phyloP scores from a whole-genome alignment of 1,284 basidiomycete species.

The Naganishia liquefaciens region DNA sequence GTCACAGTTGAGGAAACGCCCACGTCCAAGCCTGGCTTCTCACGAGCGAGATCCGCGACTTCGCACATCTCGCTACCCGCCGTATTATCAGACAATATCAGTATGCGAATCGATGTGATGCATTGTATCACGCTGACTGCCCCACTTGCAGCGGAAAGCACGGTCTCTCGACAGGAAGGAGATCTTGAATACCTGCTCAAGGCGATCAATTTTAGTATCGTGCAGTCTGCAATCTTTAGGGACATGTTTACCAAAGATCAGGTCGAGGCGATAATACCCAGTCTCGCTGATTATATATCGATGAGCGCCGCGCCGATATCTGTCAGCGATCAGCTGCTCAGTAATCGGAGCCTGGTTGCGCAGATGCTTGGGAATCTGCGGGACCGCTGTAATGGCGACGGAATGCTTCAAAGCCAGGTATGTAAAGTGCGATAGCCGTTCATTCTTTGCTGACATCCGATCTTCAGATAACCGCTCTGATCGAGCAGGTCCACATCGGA shows the following conservation, averaged over 20 bases:
- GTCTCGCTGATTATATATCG: slow-evolving; percentile 46
- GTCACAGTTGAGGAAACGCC: slow-evolving; percentile 39
- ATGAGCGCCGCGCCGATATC: slow-evolving; percentile 37
- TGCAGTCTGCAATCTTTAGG: neutral
- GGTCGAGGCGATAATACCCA: slow-evolving; percentile 48
- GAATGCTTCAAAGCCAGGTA: slow-evolving; percentile 44
- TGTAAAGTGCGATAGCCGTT: slow-evolving; percentile 13
- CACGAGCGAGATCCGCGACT: slow-evolving; percentile 6
- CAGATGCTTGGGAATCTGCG: slow-evolving; percentile 38
- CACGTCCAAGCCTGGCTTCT: slow-evolving; percentile 2
- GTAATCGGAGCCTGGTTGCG: slow-evolving; percentile 33
- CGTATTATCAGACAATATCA: slow-evolving; percentile 1
- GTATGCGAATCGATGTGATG: neutral
- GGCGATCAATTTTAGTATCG: slow-evolving; percentile 39
- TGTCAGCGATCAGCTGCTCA: slow-evolving; percentile 32
- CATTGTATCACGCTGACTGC: neutral
- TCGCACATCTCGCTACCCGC: slow-evolving; percentile 16
- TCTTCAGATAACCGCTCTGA: slow-evolving; percentile 42
- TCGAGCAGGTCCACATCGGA: slow-evolving; percentile 43
- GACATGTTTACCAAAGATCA: slow-evolving; percentile 40
- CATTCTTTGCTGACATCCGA: neutral
- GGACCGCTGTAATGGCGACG: slow-evolving; percentile 42
- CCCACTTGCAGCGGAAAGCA: neutral
- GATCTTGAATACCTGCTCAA: slow-evolving; percentile 41
- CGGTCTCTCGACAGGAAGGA: slow-evolving; percentile 24